Conservation (phyloP, 257 asterid species). For the Penstemon barbatus region DNA sequence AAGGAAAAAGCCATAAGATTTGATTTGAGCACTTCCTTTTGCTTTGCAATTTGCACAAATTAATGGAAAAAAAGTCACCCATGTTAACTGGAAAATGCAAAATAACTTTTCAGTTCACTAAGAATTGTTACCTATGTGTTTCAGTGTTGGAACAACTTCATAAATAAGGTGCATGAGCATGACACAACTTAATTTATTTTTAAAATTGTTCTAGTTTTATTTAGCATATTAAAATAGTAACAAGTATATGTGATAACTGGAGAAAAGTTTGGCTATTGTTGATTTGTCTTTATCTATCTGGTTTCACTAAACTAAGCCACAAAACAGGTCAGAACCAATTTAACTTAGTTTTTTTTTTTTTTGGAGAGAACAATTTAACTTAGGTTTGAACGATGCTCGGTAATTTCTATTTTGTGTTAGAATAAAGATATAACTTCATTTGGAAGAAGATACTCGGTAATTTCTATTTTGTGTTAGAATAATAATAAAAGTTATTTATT, state of each 20-base stretch:
- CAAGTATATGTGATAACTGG: background rate
- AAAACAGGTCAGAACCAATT: too few species aligned
- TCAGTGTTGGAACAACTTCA: conserved; percentile 7
- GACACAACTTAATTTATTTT: background rate
- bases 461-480: too few species aligned
- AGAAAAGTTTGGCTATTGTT: background rate
- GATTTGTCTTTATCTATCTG: too few species aligned
- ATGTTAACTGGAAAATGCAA: conserved; percentile 20
- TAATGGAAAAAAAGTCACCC: conserved; percentile 21
- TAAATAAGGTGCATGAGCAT: background rate
- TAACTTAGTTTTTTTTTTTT: background rate
- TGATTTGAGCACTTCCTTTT: background rate
- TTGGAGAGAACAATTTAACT: background rate
- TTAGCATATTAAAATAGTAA: background rate
- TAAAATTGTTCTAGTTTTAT: too few species aligned
- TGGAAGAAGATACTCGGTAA: too few species aligned
- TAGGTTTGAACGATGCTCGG: too few species aligned
- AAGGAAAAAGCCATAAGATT: background rate
- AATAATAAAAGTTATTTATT: too few species aligned
- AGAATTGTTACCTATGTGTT: conserved; percentile 18
- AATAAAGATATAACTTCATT: too few species aligned
- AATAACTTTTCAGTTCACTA: conserved; percentile 17
- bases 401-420: too few species aligned
- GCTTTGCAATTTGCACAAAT: conserved; percentile 20
- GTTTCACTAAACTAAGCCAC: too few species aligned